Conservation (phyloP, 139 green algal genomes). For the Chlamydomonas eustigma region DNA sequence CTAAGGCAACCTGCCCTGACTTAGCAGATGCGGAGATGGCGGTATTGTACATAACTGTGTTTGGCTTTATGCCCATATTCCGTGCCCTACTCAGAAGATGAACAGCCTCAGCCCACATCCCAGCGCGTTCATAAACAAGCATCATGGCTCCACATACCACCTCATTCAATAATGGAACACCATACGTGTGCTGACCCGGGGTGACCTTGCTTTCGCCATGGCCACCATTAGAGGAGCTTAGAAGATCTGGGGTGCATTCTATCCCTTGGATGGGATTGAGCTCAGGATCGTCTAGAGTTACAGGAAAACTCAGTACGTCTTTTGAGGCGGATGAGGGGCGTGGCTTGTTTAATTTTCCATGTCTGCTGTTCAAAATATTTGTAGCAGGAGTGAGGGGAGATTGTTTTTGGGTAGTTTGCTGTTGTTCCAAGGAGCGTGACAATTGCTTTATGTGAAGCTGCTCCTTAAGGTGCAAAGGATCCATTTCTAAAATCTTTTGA, state of each 20-base stretch:
- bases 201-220: background rate
- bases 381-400: too few species aligned
- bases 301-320: background rate
- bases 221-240: background rate
- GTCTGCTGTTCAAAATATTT: background rate
- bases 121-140: constrained; percentile 74
- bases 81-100: constrained; percentile 55
- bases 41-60: constrained; percentile 81
- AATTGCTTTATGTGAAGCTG: too few species aligned
- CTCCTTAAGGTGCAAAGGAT: too few species aligned
- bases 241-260: too few species aligned
- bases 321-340: too few species aligned
- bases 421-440: background rate
- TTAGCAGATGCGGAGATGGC: constrained; percentile 77
- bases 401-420: too few species aligned
- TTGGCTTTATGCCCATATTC: constrained; percentile 48
- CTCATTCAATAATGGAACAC: constrained; percentile 60
- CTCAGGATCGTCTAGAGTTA: background rate
- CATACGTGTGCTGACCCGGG: background rate
- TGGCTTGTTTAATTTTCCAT: background rate
- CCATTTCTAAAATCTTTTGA: too few species aligned
- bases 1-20: constrained; percentile 52
- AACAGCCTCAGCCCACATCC: constrained; percentile 66
- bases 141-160: constrained; percentile 82
- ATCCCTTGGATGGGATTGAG: too few species aligned